Evolutionary conservation across 1,139 yeast species (phyloP), one percentile per base, ranked within the genome.

Genomic region (Lodderomyces orthopsilosis): DNA sequence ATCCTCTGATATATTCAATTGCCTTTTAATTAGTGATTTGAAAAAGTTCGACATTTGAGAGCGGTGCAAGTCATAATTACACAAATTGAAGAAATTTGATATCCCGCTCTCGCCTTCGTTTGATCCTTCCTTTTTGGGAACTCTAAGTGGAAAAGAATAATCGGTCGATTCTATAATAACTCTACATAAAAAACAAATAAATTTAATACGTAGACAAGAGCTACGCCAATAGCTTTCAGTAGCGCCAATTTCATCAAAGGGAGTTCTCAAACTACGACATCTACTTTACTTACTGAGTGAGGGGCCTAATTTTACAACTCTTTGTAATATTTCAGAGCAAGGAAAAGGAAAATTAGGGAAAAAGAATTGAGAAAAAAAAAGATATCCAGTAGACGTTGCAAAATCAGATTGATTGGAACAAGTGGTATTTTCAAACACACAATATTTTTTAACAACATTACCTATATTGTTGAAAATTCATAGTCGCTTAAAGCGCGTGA

Each of bases 401-500:
- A 38, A 30, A 30, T 30, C 19, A 15, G 34, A 30, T 12, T 17
- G 7, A n/a, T 40, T 19, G 3, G n/a, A 14, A 30, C 14, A 15
- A 30, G 19, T 12, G 15, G 34, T 8, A 19, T 30, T 30, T 30
- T 8, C 19, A 30, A 15, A 15, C 34, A 30, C 19, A 30, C 12
- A 30, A 30, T 30, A 6, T 30, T 30, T 7, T 30, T 14, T 4
- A n/a, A 14, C 34, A 30, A 15, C 6, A n/a, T 7, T 15, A 30
- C 34, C 8, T 30, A 6, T 14, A 7, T 30, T 15, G 34, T 19
- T 30, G 17, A 23, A 36, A 37, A 15, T 38, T 33, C 35, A 17
- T 42, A 9, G 48, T 40, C 51, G 51, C 48, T 32, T 26, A 19
- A 32, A 8, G 13, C 6, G 18, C 15, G 22, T 34, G 47, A 41